Percentiles rank a stretch among this genome's conserved stretches.
Evolutionary conservation across 2,329 filamentous ascomycete genomes (phyloP).

Genomic region (Trichophyton verrucosum): DNA sequence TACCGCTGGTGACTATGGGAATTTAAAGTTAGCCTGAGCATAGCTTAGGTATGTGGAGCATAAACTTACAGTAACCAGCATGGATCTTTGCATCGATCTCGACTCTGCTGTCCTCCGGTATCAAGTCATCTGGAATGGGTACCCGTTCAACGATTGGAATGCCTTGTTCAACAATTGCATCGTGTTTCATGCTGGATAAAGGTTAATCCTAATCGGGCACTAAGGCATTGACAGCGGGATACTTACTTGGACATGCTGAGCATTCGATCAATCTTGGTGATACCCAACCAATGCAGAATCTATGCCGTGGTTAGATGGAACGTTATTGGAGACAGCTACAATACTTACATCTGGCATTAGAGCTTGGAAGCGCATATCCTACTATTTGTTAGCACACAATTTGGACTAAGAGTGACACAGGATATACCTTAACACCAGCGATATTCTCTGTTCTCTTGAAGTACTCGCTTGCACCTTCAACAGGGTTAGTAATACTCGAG

Average conservation of each 20-base stretch:
- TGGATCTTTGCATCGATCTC: constrained; percentile 99
- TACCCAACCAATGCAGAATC: constrained; percentile 94
- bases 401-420: background rate
- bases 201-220: background rate
- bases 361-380: constrained; percentile 89
- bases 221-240: background rate
- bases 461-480: constrained; percentile 76
- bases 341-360: constrained; percentile 69
- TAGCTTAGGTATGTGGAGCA: background rate
- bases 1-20: constrained; percentile 60
- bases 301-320: background rate
- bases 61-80: constrained; percentile 49
- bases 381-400: constrained; percentile 8
- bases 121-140: constrained; percentile 84
- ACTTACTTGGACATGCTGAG: constrained; percentile 85
- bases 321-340: background rate
- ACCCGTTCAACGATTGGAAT: constrained; percentile 75
- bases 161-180: constrained; percentile 40
- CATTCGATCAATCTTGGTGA: constrained; percentile 98
- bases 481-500: constrained; percentile 63
- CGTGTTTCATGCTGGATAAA: constrained; percentile 35
- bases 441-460: constrained; percentile 98
- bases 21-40: background rate
- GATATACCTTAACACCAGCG: constrained; percentile 66
- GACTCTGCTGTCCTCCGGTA: constrained; percentile 88